phyloP scores from a whole-genome alignment of 2,329 filamentous ascomycete species.

The Colletotrichum magnum region DNA sequence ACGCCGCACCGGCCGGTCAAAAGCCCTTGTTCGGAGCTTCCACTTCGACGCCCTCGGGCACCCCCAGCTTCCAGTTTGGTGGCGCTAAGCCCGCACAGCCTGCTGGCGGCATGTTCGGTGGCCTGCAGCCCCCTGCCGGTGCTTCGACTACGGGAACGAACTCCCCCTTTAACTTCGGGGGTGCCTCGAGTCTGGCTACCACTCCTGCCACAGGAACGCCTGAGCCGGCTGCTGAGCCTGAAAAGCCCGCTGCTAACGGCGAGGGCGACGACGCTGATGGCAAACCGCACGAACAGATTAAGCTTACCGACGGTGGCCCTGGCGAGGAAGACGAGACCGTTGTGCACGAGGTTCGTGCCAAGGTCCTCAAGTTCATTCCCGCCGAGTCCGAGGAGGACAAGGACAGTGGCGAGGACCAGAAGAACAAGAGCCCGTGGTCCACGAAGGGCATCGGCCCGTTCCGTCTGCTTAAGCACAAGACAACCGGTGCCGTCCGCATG shows the following conservation, averaged over 20 bases:
- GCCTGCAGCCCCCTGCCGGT: slow-evolving; percentile 59
- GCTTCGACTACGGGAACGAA: slow-evolving; percentile 63
- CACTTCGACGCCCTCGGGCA: slow-evolving; percentile 31
- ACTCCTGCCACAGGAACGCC: slow-evolving; percentile 72
- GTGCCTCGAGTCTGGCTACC: slow-evolving; percentile 72
- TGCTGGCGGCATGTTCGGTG: slow-evolving; percentile 51
- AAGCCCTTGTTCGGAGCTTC: slow-evolving; percentile 32
- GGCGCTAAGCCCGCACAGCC: slow-evolving; percentile 42
- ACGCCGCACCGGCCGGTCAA: slow-evolving; percentile 28
- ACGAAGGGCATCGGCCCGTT: slow-evolving; percentile 80
- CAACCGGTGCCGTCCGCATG: slow-evolving; percentile 75
- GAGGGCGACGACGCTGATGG: slow-evolving; percentile 64
- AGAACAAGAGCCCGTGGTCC: slow-evolving; percentile 73
- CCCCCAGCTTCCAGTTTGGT: slow-evolving; percentile 37
- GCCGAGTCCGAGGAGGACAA: slow-evolving; percentile 61
- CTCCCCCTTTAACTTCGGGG: slow-evolving; percentile 70
- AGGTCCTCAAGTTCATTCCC: slow-evolving; percentile 74
- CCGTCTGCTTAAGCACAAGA: slow-evolving; percentile 81
- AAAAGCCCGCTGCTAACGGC: slow-evolving; percentile 46
- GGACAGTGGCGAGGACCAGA: slow-evolving; percentile 55
- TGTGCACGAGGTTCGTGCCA: slow-evolving; percentile 79
- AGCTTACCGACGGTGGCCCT: slow-evolving; percentile 75
- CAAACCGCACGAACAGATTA: slow-evolving; percentile 77
- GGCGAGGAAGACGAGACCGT: slow-evolving; percentile 81
- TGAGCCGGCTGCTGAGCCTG: slow-evolving; percentile 63